phyloP scores from a whole-genome alignment of 495 filamentous ascomycete species.

The Geoglossum glabrum region DNA sequence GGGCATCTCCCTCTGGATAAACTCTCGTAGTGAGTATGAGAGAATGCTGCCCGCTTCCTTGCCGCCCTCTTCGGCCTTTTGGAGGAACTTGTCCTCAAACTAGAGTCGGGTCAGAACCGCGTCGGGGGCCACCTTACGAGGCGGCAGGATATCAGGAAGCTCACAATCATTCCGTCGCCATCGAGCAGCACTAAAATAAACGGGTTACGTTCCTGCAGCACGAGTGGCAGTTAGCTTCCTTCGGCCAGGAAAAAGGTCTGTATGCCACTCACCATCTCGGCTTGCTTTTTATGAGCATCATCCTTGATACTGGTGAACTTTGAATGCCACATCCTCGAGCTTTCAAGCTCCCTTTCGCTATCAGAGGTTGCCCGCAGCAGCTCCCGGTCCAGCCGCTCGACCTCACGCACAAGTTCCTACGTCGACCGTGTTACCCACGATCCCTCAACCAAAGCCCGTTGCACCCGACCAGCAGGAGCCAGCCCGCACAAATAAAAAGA shows the following conservation, averaged over 20 bases:
- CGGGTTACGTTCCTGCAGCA: constrained; percentile 44
- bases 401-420: constrained; percentile 1
- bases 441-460: background rate
- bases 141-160: constrained; percentile 8
- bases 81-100: constrained; percentile 47
- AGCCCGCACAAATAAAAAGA: background rate
- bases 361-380: background rate
- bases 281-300: constrained; percentile 5
- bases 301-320: background rate
- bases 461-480: background rate
- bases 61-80: constrained; percentile 47
- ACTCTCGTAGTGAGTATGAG: constrained; percentile 22
- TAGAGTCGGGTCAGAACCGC: constrained; percentile 10
- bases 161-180: constrained; percentile 52
- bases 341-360: background rate
- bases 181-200: constrained; percentile 62
- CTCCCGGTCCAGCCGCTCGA: background rate
- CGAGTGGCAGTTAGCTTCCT: constrained; percentile 10
- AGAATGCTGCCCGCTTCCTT: constrained; percentile 47
- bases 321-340: background rate
- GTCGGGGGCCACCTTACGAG: background rate
- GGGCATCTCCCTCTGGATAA: background rate
- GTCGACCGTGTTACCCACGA: constrained; percentile 1
- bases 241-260: background rate
- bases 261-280: constrained; percentile 5